Evolutionary conservation across 1,284 basidiomycete species (phyloP).

Genomic region (Peniophora sp.): DNA sequence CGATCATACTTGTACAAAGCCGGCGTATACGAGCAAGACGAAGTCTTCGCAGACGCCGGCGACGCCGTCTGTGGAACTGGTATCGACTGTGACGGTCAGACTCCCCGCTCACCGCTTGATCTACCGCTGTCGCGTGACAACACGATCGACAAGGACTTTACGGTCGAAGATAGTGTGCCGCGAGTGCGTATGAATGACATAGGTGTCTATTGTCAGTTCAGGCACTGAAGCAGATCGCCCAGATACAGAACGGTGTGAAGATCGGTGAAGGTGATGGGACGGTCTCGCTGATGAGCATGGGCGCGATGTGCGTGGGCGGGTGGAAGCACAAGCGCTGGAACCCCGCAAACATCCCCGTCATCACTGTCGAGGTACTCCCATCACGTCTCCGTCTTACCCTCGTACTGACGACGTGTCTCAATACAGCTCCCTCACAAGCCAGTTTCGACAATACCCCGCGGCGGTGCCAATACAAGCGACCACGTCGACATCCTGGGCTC

Average conservation of each 20-base stretch:
- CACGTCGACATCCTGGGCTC: constrained; percentile 95
- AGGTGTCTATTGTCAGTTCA: not conserved
- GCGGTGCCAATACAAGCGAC: constrained; percentile 86
- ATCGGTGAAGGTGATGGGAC: constrained; percentile 96
- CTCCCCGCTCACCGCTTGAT: constrained; percentile 42
- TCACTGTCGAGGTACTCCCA: constrained; percentile 87
- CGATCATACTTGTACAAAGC: constrained; percentile 78
- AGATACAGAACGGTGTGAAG: constrained; percentile 78
- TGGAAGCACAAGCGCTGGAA: constrained; percentile 93
- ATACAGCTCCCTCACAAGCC: constrained; percentile 87
- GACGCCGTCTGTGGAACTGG: constrained; percentile 31
- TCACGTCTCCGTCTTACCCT: not conserved
- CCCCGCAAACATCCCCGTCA: constrained; percentile 80
- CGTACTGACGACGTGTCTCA: not conserved
- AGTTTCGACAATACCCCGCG: constrained; percentile 67
- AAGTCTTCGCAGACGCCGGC: constrained; percentile 40
- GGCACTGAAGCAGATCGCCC: not conserved
- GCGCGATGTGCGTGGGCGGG: constrained; percentile 92
- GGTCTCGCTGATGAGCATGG: constrained; percentile 82
- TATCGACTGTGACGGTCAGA: constrained; percentile 26
- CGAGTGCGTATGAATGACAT: constrained; percentile 32
- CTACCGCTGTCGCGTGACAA: constrained; percentile 54
- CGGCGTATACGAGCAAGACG: constrained; percentile 64
- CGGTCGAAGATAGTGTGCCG: constrained; percentile 53
- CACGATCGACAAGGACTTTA: constrained; percentile 82